Conservation (phyloP, 2,329 filamentous ascomycete genomes). For the Aspergillus novoparasiticus region DNA sequence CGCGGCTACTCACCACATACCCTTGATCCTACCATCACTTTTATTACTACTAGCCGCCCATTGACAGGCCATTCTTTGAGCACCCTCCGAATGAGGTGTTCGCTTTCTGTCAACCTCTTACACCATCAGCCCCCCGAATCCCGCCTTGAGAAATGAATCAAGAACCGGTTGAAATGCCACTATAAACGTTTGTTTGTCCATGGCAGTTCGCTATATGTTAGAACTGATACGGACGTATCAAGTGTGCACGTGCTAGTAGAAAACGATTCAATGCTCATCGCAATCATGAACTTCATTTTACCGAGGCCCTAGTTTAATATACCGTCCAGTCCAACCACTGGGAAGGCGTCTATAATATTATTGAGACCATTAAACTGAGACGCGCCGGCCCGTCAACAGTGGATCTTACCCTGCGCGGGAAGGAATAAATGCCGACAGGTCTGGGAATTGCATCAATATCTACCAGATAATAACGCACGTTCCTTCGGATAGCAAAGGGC, state of each 20-base stretch:
- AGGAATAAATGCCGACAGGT: background rate
- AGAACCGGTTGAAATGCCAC: rapidly evolving
- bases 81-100: too few species aligned
- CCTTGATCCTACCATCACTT: background rate
- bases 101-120: too few species aligned
- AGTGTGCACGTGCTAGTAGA: background rate
- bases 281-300: background rate
- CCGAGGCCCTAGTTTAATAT: background rate
- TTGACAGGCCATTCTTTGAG: background rate
- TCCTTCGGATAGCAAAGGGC: background rate
- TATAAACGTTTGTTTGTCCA: background rate
- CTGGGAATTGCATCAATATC: background rate
- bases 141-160: background rate
- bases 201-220: rapidly evolving
- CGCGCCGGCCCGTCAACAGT: background rate
- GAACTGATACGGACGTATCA: background rate
- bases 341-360: background rate
- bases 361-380: background rate
- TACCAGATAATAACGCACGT: background rate
- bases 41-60: background rate
- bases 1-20: background rate
- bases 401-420: background rate
- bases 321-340: background rate
- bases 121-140: background rate
- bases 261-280: background rate